These are phyloP conservation scores for Rhizodiscina lignyota DNA, from an alignment of 495 filamentous ascomycete genomes.

Conservation along the genomic window DNA sequence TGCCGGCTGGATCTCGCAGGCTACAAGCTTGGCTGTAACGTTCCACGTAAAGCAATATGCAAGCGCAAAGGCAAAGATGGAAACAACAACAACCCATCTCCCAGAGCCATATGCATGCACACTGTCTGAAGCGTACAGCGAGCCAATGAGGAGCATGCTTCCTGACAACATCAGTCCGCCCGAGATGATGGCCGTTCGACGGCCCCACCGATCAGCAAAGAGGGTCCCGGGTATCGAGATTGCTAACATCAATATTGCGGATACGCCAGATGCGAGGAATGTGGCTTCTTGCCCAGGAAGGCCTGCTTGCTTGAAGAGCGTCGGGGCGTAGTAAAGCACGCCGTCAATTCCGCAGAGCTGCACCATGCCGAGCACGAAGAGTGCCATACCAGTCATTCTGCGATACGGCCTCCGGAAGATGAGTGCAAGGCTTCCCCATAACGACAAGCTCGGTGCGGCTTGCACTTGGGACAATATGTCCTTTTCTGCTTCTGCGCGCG, in stretches of 20 bases:
- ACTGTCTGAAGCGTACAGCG: conserved; percentile 10
- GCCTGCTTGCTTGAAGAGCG: conserved; percentile 36
- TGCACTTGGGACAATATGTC: conserved; percentile 8
- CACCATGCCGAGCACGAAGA: conserved; percentile 33
- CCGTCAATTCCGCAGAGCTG: conserved; percentile 36
- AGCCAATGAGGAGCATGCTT: conserved; percentile 14
- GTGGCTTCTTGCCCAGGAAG: conserved; percentile 29
- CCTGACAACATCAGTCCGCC: conserved; percentile 9
- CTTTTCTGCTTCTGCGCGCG: conserved; percentile 20
- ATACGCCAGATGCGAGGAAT: conserved; percentile 39
- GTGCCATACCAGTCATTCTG: conserved; percentile 22
- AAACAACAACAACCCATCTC: conserved; percentile 14
- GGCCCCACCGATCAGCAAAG: conserved; percentile 11
- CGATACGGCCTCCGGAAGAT: conserved; percentile 15
- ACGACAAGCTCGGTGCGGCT: neutral
- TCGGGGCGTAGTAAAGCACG: conserved; percentile 36
- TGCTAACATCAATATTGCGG: conserved; percentile 35
- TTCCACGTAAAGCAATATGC: conserved; percentile 14
- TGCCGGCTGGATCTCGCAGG: conserved; percentile 14
- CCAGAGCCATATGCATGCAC: conserved; percentile 10
- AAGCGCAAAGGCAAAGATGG: conserved; percentile 13
- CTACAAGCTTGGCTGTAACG: conserved; percentile 14
- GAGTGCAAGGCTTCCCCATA: conserved; percentile 11
- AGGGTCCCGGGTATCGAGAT: conserved; percentile 32
- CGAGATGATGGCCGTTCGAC: conserved; percentile 11